These are phyloP conservation scores for Xylaria sp. DNA, from an alignment of 2,329 filamentous ascomycete genomes.

Conservation along the genomic window DNA sequence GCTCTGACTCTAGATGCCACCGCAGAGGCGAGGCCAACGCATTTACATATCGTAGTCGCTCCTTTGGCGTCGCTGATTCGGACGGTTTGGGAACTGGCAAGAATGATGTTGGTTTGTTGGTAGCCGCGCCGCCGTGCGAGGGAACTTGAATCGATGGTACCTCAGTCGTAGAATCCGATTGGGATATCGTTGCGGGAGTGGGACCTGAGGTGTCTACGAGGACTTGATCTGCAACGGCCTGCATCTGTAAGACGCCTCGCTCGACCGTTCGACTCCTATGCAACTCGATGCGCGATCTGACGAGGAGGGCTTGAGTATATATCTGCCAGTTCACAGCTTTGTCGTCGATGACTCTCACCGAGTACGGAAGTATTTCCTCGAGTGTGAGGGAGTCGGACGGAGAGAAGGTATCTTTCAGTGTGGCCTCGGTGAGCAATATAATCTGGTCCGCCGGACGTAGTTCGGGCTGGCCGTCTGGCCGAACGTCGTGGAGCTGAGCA, in stretches of 20 bases:
- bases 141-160: slow-evolving; percentile 55
- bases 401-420: slow-evolving; percentile 85
- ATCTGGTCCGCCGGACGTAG: slow-evolving; percentile 86
- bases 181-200: slow-evolving; percentile 30
- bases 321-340: slow-evolving; percentile 97
- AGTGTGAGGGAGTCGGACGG: slow-evolving; percentile 84
- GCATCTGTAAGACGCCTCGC: slow-evolving; percentile 86
- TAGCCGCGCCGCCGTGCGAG: slow-evolving; percentile 36
- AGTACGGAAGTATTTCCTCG: slow-evolving; percentile 93
- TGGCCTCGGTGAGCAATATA: slow-evolving; percentile 84
- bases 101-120: slow-evolving; percentile 72
- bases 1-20: slow-evolving; percentile 93
- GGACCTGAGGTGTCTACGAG: slow-evolving; percentile 72
- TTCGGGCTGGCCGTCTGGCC: slow-evolving; percentile 81
- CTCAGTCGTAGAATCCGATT: slow-evolving; percentile 32
- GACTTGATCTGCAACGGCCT: slow-evolving; percentile 94
- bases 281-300: slow-evolving; percentile 87
- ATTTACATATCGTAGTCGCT: slow-evolving; percentile 84
- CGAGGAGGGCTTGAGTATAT: slow-evolving; percentile 90
- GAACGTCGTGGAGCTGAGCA: slow-evolving; percentile 63
- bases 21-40: slow-evolving; percentile 81
- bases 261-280: slow-evolving; percentile 88
- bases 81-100: slow-evolving; percentile 75
- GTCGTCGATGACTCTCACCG: slow-evolving; percentile 82
- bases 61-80: slow-evolving; percentile 77